These are phyloP conservation scores for Microsporum canis DNA, from an alignment of 2,329 filamentous ascomycete species.

Conservation along the genomic window DNA sequence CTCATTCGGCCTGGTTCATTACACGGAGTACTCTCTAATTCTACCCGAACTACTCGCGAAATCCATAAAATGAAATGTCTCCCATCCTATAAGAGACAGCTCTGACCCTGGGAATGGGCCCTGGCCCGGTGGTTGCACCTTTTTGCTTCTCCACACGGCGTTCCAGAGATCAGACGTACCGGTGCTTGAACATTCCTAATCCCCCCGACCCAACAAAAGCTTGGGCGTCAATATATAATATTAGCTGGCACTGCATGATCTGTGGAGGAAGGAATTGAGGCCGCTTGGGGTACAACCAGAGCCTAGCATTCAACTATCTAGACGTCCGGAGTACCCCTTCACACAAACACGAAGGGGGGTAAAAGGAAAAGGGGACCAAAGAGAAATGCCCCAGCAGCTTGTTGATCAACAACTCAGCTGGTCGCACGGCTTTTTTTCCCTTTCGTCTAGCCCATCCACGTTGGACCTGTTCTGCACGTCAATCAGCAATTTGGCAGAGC, in stretches of 20 bases:
- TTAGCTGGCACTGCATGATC: conserved; percentile 1
- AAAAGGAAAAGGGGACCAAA: neutral
- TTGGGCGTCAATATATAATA: neutral
- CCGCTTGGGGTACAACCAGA: neutral
- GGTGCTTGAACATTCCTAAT: neutral
- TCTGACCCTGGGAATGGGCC: neutral
- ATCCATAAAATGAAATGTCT: neutral
- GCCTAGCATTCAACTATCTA: neutral
- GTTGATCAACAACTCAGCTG: conserved; percentile 5
- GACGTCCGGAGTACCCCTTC: neutral
- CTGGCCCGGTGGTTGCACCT: neutral
- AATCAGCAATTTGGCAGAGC: neutral
- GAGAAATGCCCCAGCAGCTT: neutral
- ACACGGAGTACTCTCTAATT: neutral
- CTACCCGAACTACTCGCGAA: neutral
- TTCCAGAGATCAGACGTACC: neutral
- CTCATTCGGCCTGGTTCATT: neutral
- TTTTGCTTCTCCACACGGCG: neutral
- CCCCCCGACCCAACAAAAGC: neutral
- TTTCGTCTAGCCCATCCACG: conserved; percentile 1
- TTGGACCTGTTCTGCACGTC: neutral
- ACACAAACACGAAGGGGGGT: neutral
- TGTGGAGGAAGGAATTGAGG: neutral
- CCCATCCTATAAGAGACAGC: neutral
- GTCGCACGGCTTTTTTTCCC: neutral